A percentile compares a stretch with the other conserved stretches of the same genome.
Evolutionary conservation across 331 rosid species (phyloP).

Genomic region (Erythrophleum ivorense): DNA sequence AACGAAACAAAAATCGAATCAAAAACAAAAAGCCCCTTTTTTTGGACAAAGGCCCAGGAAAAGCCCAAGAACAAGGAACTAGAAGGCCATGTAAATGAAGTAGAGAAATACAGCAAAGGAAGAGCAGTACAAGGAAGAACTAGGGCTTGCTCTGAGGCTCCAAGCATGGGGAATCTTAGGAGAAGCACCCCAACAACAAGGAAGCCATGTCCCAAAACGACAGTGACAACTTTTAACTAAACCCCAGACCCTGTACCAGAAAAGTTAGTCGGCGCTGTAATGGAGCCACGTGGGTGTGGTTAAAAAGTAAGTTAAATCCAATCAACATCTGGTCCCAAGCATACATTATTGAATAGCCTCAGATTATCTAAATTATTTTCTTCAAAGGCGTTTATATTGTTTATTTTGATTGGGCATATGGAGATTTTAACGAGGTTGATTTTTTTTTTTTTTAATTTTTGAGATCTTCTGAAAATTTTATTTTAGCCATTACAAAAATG

Average conservation of each 20-base stretch:
- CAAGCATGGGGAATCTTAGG: slow-evolving; percentile 2
- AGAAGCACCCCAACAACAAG: slow-evolving; percentile 26
- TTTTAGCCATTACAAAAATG: too few species aligned
- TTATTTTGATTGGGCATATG: too few species aligned
- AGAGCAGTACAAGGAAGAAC: too few species aligned
- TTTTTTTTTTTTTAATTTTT: too few species aligned
- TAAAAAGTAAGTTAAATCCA: slow-evolving; percentile 35
- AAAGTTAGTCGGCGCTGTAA: slow-evolving; percentile 38
- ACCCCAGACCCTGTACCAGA: slow-evolving; percentile 28
- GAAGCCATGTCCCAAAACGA: slow-evolving; percentile 18
- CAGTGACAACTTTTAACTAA: slow-evolving; percentile 12
- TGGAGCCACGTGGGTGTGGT: slow-evolving; percentile 52
- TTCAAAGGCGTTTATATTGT: too few species aligned
- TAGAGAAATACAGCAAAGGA: too few species aligned
- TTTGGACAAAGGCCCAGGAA: not conserved
- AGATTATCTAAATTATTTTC: not conserved
- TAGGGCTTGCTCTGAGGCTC: not conserved
- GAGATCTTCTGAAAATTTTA: too few species aligned
- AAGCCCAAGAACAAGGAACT: not conserved
- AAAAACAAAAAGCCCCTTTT: too few species aligned
- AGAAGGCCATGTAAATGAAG: not conserved
- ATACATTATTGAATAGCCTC: not conserved
- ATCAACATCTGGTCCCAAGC: not conserved
- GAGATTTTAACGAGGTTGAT: too few species aligned
- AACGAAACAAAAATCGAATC: too few species aligned